Evolutionary conservation across 2,329 filamentous ascomycete genomes (phyloP).

Genomic region (Clonostachys rhizophaga): DNA sequence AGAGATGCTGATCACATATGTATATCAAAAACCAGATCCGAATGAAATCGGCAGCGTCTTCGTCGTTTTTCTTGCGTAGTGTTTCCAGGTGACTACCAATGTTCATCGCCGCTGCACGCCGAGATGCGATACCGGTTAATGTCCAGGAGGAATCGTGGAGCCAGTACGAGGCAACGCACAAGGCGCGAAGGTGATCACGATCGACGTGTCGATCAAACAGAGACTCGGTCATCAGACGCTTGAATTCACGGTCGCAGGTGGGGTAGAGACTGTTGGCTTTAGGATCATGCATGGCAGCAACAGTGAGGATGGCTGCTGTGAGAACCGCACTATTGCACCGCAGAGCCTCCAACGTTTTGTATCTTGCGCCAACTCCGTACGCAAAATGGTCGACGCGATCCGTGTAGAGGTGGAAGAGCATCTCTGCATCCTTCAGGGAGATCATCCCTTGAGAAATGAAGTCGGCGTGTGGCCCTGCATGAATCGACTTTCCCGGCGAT

Average conservation of each 20-base stretch:
- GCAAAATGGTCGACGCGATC: conserved; percentile 44
- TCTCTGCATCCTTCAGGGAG: conserved; percentile 40
- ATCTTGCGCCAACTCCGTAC: conserved; percentile 41
- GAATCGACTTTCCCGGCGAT: neutral
- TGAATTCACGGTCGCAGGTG: conserved; percentile 48
- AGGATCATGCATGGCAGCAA: conserved; percentile 53
- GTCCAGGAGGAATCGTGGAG: conserved; percentile 59
- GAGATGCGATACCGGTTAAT: conserved; percentile 48
- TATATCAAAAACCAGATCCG: conserved; percentile 58
- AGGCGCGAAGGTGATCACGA: conserved; percentile 49
- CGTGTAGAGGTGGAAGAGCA: conserved; percentile 44
- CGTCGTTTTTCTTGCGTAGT: conserved; percentile 26
- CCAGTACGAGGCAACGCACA: conserved; percentile 60
- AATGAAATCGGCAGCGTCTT: conserved; percentile 45
- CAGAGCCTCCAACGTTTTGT: conserved; percentile 42
- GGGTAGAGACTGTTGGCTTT: conserved; percentile 45
- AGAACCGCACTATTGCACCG: conserved; percentile 50
- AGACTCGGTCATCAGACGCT: conserved; percentile 43
- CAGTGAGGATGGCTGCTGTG: conserved; percentile 49
- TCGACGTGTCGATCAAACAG: conserved; percentile 26
- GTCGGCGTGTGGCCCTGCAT: conserved; percentile 15
- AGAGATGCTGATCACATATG: conserved; percentile 57
- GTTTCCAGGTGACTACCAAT: conserved; percentile 34
- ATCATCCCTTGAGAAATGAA: conserved; percentile 33
- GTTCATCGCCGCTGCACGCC: conserved; percentile 41